Evolutionary conservation across 106 monocot species (phyloP), one percentile per base, ranked within the genome.

Genomic region (Apostasia ramifera): DNA sequence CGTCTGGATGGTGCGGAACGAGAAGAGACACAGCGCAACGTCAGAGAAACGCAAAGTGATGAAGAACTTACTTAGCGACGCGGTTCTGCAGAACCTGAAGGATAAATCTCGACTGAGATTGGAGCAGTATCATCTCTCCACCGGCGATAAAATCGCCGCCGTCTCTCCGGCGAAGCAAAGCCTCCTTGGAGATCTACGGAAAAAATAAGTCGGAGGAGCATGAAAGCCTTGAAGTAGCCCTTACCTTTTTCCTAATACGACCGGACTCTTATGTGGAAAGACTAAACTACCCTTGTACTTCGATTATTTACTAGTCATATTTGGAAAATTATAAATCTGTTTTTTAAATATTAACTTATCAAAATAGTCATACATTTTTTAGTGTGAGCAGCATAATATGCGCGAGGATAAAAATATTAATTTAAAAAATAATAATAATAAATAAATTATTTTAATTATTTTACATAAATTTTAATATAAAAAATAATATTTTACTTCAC

Each of bases 101-200:
- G 15, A 98, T 83, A 75, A 98, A 98, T 72, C 76, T 76, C 5
- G 98, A 98, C 6, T 89, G 79, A 37, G 98, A 80, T 44, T 98
- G 98, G 66, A 98, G 78, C 6, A 98, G 83, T 62, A 98, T 90
- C 92, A 93, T 93, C 71, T 43, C 70, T 66, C 65, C 13, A 62
- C 44, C 43, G 45, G 7, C 26, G 14, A 7, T 43, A 48, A 49
- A 62, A 44, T 59, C 59, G 59, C 59, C 2, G 40, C 59, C 3
- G 37, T 37, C 26, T 26, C 26, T 26, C 26, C 26, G 26, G 26
- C 26, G 26, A 26, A 26, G 26, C 26, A 37, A 37, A 1, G 37
- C 3, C 0, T 48, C 47, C 46, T 10, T 66, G 13, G 11, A 47
- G 47, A 15, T 66, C 66, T 49, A 62, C 10, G 0, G 43, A 62